Evolutionary conservation across 163 green algal genomes (phyloP).

Genomic region (Scenedesmus sp.): DNA sequence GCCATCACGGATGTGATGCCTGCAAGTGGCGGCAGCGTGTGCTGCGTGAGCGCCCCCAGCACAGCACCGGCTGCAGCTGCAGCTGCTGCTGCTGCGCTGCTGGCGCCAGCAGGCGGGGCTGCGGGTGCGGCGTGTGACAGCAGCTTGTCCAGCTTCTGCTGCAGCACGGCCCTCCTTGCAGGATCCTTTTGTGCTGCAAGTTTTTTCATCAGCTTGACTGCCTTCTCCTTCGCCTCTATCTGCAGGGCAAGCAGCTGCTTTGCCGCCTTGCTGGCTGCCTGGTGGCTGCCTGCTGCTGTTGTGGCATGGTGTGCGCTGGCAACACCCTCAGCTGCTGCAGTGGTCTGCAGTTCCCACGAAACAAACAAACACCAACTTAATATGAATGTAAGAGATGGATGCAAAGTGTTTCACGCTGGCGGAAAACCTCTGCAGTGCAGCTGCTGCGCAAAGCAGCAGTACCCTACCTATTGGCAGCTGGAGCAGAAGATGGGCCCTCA

Average conservation of each 20-base stretch:
- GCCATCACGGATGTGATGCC: slow-evolving; percentile 21
- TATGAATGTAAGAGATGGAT: neutral
- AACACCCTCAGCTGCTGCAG: neutral
- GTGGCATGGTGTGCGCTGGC: neutral
- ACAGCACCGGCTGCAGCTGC: neutral
- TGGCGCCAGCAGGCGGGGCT: neutral
- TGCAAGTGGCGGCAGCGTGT: neutral
- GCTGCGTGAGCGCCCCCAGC: neutral
- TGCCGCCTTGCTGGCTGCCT: neutral
- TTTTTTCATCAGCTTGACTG: slow-evolving; percentile 27
- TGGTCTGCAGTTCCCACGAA: neutral
- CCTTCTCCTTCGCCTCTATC: slow-evolving; percentile 28
- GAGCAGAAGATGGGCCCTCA: neutral
- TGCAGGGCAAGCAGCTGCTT: neutral
- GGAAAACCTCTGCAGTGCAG: neutral
- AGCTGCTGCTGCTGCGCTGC: slow-evolving; percentile 2
- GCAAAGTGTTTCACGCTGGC: neutral
- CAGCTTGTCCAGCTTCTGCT: slow-evolving; percentile 30
- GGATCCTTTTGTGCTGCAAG: neutral
- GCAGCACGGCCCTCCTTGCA: slow-evolving; percentile 16
- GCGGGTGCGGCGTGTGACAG: neutral
- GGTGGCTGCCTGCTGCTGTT: neutral
- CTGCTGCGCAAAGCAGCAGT: neutral
- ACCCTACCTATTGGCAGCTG: neutral
- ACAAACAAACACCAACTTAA: too few relatives aligned